Evolutionary conservation across 768 basidiomycete species (phyloP).

Genomic region (Tylopilus subfusipes): DNA sequence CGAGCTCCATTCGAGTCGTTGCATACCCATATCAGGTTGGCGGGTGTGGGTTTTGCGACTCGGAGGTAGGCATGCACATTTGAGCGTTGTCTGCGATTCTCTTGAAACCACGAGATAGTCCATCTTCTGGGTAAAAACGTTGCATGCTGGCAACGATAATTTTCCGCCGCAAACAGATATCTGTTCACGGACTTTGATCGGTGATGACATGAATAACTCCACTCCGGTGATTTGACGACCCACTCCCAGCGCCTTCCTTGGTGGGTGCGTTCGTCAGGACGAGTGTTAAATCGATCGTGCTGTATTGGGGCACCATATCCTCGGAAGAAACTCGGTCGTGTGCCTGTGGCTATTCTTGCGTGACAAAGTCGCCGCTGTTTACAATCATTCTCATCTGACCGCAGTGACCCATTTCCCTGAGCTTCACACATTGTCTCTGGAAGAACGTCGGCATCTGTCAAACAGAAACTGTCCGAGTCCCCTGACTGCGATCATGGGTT

Average conservation of each 20-base stretch:
- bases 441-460: neutral
- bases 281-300: neutral
- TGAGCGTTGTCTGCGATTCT: neutral
- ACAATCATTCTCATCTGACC: neutral
- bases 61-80: neutral
- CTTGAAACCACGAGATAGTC: neutral
- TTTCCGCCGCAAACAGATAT: neutral
- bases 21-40: neutral
- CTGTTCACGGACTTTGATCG: neutral
- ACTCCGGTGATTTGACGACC: neutral
- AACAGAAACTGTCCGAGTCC: neutral
- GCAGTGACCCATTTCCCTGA: conserved; percentile 1
- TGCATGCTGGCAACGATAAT: neutral
- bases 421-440: neutral
- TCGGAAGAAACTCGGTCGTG: neutral
- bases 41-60: neutral
- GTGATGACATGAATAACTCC: neutral
- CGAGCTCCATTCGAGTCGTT: neutral
- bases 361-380: neutral
- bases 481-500: neutral
- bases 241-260: neutral
- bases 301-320: neutral
- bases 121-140: neutral
- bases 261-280: neutral
- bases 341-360: neutral